Evolutionary conservation across 305 asterid species (phyloP).

Genomic region (Fraxinus latifolia): DNA sequence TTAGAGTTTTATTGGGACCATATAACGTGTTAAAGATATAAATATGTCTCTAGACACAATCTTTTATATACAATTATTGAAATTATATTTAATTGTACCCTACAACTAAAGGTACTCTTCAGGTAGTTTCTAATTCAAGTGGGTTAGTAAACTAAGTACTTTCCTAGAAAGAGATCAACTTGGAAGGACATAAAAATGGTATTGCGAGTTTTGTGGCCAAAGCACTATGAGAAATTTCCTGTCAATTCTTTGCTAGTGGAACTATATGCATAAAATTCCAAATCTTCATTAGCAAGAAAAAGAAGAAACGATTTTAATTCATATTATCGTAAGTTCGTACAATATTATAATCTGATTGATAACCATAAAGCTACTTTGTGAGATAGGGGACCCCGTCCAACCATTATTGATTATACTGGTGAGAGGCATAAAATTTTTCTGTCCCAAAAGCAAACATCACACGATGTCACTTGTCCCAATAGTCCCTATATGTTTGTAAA

Average conservation of each 20-base stretch:
- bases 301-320: background rate
- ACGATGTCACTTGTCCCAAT: background rate
- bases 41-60: background rate
- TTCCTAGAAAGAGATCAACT: slow-evolving; percentile 2
- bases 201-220: background rate
- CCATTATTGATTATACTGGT: background rate
- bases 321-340: background rate
- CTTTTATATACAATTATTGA: background rate
- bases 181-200: background rate
- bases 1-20: background rate
- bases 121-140: background rate
- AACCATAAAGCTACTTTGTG: background rate
- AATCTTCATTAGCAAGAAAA: background rate
- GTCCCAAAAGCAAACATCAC: background rate
- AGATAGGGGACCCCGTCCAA: background rate
- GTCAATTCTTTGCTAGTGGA: slow-evolving; percentile 16
- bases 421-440: background rate
- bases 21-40: background rate
- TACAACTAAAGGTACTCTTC: slow-evolving; percentile 1
- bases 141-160: background rate
- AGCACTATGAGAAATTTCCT: slow-evolving; percentile 28
- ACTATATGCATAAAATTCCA: background rate
- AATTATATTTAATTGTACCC: background rate
- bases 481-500: no score
- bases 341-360: background rate